These are phyloP conservation scores for Pisolithus sp. DNA, from an alignment of 768 basidiomycete species.

Conservation along the genomic window DNA sequence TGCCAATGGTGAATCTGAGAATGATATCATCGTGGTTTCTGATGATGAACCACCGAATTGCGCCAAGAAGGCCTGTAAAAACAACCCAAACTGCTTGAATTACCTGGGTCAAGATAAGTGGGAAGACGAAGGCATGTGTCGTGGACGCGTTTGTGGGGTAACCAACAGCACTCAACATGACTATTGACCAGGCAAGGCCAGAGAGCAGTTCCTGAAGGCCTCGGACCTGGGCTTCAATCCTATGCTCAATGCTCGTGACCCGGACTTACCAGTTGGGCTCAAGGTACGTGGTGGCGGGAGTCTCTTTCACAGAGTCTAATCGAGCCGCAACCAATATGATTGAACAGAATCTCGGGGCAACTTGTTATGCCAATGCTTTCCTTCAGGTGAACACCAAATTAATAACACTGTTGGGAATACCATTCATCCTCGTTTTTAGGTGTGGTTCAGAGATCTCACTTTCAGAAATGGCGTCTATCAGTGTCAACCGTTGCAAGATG, in stretches of 20 bases:
- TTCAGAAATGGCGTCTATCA: slow-evolving; percentile 82
- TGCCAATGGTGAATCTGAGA: slow-evolving; percentile 41
- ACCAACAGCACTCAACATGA: slow-evolving; percentile 7
- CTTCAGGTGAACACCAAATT: slow-evolving; percentile 56
- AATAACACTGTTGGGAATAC: not conserved
- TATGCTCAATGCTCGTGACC: slow-evolving; percentile 39
- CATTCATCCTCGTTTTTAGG: slow-evolving; percentile 36
- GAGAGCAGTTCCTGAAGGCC: slow-evolving; percentile 45
- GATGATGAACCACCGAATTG: slow-evolving; percentile 59
- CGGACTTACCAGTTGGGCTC: slow-evolving; percentile 65
- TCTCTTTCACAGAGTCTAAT: not conserved
- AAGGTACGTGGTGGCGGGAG: slow-evolving; percentile 41
- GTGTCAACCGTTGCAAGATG: slow-evolving; percentile 54
- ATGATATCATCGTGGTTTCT: slow-evolving; percentile 64
- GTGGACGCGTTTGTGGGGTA: slow-evolving; percentile 7
- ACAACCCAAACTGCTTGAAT: slow-evolving; percentile 82
- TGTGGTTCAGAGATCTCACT: slow-evolving; percentile 84
- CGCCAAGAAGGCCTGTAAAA: slow-evolving; percentile 57
- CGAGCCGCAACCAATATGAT: slow-evolving; percentile 3
- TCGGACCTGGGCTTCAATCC: slow-evolving; percentile 54
- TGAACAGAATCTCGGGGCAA: slow-evolving; percentile 96
- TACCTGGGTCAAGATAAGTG: slow-evolving; percentile 80
- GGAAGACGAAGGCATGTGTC: slow-evolving; percentile 58
- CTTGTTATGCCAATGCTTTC: slow-evolving; percentile 95
- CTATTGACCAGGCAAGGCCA: slow-evolving; percentile 39